Evolutionary conservation across 352 stramenopile species (phyloP).

Genomic region (Phytophthora macrochlamydospora): DNA sequence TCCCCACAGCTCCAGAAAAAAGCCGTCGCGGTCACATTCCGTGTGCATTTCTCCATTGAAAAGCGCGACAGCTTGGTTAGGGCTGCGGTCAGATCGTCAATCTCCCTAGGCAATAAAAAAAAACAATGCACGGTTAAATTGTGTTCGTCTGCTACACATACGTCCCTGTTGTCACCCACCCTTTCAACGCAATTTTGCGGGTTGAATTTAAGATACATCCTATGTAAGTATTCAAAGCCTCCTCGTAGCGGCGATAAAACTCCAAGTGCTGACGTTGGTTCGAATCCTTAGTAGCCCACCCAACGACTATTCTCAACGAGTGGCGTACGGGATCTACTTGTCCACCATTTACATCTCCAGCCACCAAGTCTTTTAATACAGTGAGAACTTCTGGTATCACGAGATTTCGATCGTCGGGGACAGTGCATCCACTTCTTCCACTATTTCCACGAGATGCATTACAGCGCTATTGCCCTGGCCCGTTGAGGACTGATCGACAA

Average conservation of each 20-base stretch:
- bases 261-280: constrained; percentile 6
- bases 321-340: constrained; percentile 2
- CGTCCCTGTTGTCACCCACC: not conserved
- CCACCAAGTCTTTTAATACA: constrained; percentile 12
- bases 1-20: too few relatives aligned
- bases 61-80: too few relatives aligned
- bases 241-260: constrained; percentile 9
- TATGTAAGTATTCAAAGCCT: constrained; percentile 8
- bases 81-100: too few relatives aligned
- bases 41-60: too few relatives aligned
- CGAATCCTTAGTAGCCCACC: constrained; percentile 3
- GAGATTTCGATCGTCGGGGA: constrained; percentile 1
- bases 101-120: too few relatives aligned
- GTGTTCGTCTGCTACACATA: not conserved
- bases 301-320: constrained; percentile 5
- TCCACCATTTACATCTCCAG: constrained; percentile 3
- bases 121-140: too few relatives aligned
- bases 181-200: constrained; percentile 1
- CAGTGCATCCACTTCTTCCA: constrained; percentile 10
- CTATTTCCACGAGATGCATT: constrained; percentile 2
- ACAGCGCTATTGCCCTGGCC: not conserved
- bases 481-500: too few relatives aligned
- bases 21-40: too few relatives aligned
- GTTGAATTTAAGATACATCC: constrained; percentile 1
- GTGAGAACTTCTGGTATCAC: constrained; percentile 13